These are phyloP conservation scores for Torulaspora pretoriensis DNA, from an alignment of 1,139 yeast genomes.

Conservation along the genomic window DNA sequence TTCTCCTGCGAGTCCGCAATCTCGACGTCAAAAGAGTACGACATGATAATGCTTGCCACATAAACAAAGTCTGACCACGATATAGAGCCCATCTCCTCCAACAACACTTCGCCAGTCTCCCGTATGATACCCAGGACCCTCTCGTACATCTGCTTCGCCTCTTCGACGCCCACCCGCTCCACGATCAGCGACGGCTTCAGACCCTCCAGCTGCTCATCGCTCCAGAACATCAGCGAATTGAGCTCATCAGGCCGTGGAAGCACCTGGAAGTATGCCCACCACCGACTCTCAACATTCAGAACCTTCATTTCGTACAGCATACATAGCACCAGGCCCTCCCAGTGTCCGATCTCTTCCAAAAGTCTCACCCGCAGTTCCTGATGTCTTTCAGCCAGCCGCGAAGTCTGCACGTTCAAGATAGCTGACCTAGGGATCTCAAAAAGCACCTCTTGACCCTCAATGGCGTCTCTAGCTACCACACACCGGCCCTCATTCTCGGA, in stretches of 20 bases:
- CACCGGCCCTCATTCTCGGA: conserved; percentile 69
- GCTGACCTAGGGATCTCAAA: conserved; percentile 63
- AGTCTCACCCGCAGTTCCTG: conserved; percentile 41
- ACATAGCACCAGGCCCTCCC: conserved; percentile 73
- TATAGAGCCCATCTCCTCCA: conserved; percentile 30
- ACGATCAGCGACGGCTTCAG: conserved; percentile 69
- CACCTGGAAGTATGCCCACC: conserved; percentile 68
- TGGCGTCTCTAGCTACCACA: conserved; percentile 59
- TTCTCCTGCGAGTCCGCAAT: conserved; percentile 31
- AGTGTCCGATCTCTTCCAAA: conserved; percentile 49
- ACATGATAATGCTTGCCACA: conserved; percentile 66
- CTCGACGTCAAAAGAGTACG: conserved; percentile 65
- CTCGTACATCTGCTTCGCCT: conserved; percentile 59
- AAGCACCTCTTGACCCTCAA: conserved; percentile 54
- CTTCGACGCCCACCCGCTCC: conserved; percentile 64
- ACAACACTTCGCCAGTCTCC: conserved; percentile 13
- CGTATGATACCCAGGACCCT: conserved; percentile 20
- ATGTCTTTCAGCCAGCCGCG: conserved; percentile 42
- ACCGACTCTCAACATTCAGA: conserved; percentile 46
- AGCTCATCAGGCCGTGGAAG: conserved; percentile 52
- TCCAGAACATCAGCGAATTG: conserved; percentile 80
- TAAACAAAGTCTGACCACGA: conserved; percentile 58
- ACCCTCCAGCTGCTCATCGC: conserved; percentile 41
- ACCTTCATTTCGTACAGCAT: conserved; percentile 53
- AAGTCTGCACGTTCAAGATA: conserved; percentile 56